phyloP scores from a whole-genome alignment of 805 yeast genomes.

The Hanseniaspora valbyensis region DNA sequence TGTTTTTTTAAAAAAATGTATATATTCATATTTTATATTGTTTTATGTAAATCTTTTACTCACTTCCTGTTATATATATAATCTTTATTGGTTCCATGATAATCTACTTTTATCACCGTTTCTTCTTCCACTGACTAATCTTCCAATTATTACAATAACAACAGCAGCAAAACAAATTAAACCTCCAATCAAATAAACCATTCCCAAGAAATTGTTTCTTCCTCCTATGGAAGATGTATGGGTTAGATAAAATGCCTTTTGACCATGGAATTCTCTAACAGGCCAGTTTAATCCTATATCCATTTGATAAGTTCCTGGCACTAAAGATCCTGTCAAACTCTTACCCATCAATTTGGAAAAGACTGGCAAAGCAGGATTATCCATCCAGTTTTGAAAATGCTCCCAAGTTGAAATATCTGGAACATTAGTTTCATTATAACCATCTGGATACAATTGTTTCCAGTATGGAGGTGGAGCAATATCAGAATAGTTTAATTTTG shows the following conservation, averaged over 20 bases:
- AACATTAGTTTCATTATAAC: constrained; percentile 71
- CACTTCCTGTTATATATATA: neutral
- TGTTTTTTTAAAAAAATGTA: no score
- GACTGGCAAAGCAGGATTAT: constrained; percentile 63
- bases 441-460: constrained; percentile 67
- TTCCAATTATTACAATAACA: constrained; percentile 40
- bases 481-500: constrained; percentile 53
- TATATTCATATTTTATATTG: no score
- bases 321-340: constrained; percentile 35
- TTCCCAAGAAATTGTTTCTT: constrained; percentile 60
- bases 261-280: constrained; percentile 45
- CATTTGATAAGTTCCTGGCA: constrained; percentile 52
- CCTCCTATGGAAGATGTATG: constrained; percentile 71
- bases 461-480: constrained; percentile 94
- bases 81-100: constrained; percentile 55
- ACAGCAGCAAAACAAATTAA: constrained; percentile 54
- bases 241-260: constrained; percentile 53
- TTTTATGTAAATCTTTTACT: no score
- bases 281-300: constrained; percentile 70
- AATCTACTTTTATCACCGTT: constrained; percentile 60
- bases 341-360: constrained; percentile 57
- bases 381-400: constrained; percentile 93
- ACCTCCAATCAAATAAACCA: constrained; percentile 66
- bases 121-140: constrained; percentile 55
- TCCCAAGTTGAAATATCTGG: constrained; percentile 72